These are phyloP conservation scores for Erythrophleum ivorense DNA, from an alignment of 331 rosid genomes.

Conservation along the genomic window DNA sequence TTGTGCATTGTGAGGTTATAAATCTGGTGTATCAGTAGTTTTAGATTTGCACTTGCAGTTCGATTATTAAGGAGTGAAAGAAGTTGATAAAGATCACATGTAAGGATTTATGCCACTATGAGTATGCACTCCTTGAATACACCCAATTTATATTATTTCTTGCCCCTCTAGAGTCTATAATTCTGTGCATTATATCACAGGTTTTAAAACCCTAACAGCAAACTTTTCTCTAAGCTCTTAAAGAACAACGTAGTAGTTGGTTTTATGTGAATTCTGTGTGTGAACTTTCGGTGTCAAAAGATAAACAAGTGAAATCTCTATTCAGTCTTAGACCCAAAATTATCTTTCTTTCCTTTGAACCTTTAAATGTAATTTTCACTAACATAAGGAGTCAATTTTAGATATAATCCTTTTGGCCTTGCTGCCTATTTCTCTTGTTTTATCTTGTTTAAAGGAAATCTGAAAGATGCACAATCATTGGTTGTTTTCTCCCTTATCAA, in stretches of 20 bases:
- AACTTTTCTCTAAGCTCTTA: background rate
- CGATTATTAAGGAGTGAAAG: background rate
- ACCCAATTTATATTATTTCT: background rate
- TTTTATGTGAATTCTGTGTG: background rate
- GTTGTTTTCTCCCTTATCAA: background rate
- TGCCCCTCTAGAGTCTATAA: background rate
- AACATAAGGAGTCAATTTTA: no score
- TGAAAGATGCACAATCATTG: background rate
- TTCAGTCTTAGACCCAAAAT: background rate
- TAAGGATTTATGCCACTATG: background rate
- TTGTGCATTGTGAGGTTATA: background rate
- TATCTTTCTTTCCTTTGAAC: background rate
- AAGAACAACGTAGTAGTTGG: conserved; percentile 1
- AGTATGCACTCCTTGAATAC: background rate
- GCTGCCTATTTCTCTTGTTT: background rate
- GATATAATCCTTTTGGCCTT: background rate
- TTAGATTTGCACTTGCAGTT: background rate
- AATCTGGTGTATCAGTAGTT: background rate
- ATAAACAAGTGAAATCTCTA: background rate
- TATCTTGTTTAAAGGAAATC: background rate
- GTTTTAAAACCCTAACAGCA: background rate
- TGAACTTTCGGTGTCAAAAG: background rate
- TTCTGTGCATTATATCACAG: background rate
- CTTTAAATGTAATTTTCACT: background rate
- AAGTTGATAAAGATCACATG: background rate